Evolutionary conservation across 176 grass and related monocot species (phyloP), one percentile per base, ranked within the genome.

Genomic region (Hordeum vulgare): DNA sequence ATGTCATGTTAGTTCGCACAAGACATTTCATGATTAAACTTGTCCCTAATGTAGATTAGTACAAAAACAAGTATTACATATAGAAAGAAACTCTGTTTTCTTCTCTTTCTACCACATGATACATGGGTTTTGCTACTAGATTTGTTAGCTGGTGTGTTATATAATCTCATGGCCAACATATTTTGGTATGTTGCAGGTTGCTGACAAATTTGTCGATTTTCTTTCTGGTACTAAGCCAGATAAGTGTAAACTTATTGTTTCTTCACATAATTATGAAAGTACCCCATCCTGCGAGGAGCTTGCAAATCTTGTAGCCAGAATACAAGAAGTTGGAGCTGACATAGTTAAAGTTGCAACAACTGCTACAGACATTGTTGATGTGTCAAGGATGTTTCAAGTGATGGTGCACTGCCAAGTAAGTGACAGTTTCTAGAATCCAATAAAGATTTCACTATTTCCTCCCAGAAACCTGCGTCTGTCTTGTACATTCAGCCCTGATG

Each of bases 331-430:
- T 71, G 96, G 93, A 82, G 91, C 96, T 33, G 96, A 99, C 77
- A 99, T 99, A 85, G 96, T 99, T 61, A 99, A 99, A 85, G 45
- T 99, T 80, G 89, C 93, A 84, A 99, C 96, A 62, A 99, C 93
- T 20, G 91, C 96, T 70, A 80, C 79, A 14, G 93, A 96, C 59
- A 96, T 99, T 91, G 82, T 83, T 27, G 96, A 99, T 66, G 91
- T 89, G 27, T 82, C 89, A 81, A 61, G 93, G 40, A 99, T 99
- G 93, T 96, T 99, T 66, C 96, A 94, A 90, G 70, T 99, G 57
- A 87, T 94, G 77, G 89, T 90, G 6, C 93, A 99, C 81, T 96
- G 96, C 83, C 91, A 96, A 85, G 96, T 99, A 83, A 89, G 89
- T 93, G 64, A 21, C 61, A 21, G 72, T 75, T 81, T 72, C 24